Base-by-base conservation (phyloP, 2,329 filamentous ascomycete species). In the Colletotrichum nymphaeae region DNA sequence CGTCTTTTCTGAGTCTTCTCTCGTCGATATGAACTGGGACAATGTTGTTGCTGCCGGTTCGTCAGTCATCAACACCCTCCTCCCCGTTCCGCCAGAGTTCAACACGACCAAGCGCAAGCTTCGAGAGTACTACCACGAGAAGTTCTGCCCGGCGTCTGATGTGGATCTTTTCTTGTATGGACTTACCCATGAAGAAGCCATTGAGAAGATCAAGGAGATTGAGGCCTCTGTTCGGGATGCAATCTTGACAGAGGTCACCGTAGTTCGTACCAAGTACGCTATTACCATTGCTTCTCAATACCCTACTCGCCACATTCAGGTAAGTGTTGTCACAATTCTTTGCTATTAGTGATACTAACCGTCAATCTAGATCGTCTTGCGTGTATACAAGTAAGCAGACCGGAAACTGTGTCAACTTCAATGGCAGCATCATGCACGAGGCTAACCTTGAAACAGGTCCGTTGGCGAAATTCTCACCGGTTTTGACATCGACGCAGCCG, bases 161-260 rank as follows among this genome's bases (percentile, higher is more conserved):
- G 93, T 97, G 11, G 95, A 97, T 80, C 87, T 97, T 2, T 97
- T 97, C 80, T 83, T 97, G 35, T 96, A 97, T 78, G 94, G 92
- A 0, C 86, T 97, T 74, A 92, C 88, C 9, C 93, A 97, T 77
- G 90, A 95, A 60, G 86, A 95, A 79, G 94, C 93, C 0, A 85
- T 95, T 22, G 91, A 95, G 78, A 97, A 97, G 85, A 97, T 97
- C 82, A 93, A 93, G 79, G 86, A 94, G 76, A 96, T 97, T 73
- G 95, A 97, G 81, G 84, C 86, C 26, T 88, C 86, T n/a, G 88
- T 97, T 76, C 91, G 90, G 57, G 93, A 97, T 82, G 91, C 93
- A 4, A 92, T 97, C 66, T 86, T 97, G 26, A 90, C 92, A n/a
- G 94, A 97, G 82, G 94, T 93, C 1, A 96, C 94, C 0, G 94